These are phyloP conservation scores for Sarocladium kiliense DNA, from an alignment of 2,329 filamentous ascomycete genomes.

Conservation along the genomic window DNA sequence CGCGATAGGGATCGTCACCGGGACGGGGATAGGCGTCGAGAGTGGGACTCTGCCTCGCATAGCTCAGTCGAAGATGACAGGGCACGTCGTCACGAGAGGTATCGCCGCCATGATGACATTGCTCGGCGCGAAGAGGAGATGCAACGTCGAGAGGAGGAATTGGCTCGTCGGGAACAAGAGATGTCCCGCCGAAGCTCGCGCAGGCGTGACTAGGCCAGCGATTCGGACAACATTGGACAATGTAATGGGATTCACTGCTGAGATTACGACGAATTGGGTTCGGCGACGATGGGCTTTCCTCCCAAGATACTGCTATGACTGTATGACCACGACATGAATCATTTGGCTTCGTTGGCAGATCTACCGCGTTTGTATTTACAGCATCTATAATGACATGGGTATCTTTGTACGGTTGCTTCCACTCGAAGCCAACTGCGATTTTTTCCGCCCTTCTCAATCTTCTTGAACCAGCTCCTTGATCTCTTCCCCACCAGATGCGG, in stretches of 20 bases:
- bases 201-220: not conserved
- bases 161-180: not conserved
- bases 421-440: not conserved
- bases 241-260: too few relatives aligned
- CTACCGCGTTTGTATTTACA: not conserved
- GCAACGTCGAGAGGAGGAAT: slow-evolving; percentile 3
- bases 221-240: not conserved
- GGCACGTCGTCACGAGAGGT: slow-evolving; percentile 7
- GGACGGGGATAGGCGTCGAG: not conserved
- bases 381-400: not conserved
- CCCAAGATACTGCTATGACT: not conserved
- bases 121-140: slow-evolving; percentile 5
- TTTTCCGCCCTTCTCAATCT: slow-evolving; percentile 33
- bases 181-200: not conserved
- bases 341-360: not conserved
- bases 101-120: slow-evolving; percentile 1
- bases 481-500: slow-evolving; percentile 45
- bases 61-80: slow-evolving; percentile 2
- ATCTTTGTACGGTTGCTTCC: not conserved
- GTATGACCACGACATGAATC: not conserved
- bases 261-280: not conserved
- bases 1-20: not conserved
- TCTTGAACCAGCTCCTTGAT: slow-evolving; percentile 64
- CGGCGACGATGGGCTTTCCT: not conserved
- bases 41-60: not conserved